Evolutionary conservation across 257 asterid genomes (phyloP).

Genomic region (Solanum raphanifolium): DNA sequence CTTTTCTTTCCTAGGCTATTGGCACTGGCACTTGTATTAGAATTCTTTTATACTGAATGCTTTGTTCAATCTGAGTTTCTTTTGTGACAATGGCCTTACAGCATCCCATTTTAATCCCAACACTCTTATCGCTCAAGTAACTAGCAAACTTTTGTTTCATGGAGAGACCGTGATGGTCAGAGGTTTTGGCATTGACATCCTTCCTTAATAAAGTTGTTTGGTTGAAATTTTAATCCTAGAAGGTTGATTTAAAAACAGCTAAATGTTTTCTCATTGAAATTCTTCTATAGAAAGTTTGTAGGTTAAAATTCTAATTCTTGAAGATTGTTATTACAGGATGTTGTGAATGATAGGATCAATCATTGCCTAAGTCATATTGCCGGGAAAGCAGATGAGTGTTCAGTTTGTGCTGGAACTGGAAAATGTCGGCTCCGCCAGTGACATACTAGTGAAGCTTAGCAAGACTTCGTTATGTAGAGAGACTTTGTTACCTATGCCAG

Average conservation of each 20-base stretch:
- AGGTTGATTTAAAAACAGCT: neutral
- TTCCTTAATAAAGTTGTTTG: neutral
- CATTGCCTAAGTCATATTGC: slow-evolving; percentile 82
- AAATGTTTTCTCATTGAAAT: neutral
- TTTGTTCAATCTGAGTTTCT: neutral
- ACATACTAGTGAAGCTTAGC: neutral
- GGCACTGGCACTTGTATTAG: neutral
- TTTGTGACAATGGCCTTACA: neutral
- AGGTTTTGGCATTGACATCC: neutral
- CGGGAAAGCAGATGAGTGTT: slow-evolving; percentile 80
- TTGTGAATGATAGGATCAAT: slow-evolving; percentile 70
- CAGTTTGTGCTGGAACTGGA: slow-evolving; percentile 88
- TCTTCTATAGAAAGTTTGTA: neutral
- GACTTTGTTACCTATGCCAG: neutral
- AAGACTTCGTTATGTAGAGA: neutral
- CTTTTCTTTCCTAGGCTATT: neutral
- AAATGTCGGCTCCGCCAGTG: slow-evolving; percentile 39
- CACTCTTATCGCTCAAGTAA: neutral
- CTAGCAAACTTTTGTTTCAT: neutral
- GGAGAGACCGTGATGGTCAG: neutral
- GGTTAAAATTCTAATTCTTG: neutral
- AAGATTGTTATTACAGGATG: slow-evolving; percentile 49
- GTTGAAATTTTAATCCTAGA: neutral
- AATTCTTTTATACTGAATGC: neutral
- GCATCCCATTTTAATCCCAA: neutral